Evolutionary conservation across 2,329 filamentous ascomycete species (phyloP).

Genomic region (Penicillium sp.): DNA sequence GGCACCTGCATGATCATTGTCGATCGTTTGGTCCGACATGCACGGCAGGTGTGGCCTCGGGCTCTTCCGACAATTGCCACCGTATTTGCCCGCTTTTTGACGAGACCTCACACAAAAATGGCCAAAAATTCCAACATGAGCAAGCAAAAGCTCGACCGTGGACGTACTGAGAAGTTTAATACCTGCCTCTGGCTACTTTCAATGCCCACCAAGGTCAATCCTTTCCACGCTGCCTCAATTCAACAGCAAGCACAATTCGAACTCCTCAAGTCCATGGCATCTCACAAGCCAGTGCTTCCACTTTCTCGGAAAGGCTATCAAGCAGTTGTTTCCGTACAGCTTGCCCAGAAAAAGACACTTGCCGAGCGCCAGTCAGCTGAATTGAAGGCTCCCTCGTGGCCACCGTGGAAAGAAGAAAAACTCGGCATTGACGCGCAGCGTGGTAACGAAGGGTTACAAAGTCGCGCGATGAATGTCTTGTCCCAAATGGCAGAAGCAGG

Average conservation of each 20-base stretch:
- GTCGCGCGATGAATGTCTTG: constrained; percentile 60
- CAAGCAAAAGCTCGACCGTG: constrained; percentile 20
- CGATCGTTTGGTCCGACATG: constrained; percentile 55
- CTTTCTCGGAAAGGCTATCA: constrained; percentile 64
- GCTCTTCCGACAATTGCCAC: constrained; percentile 48
- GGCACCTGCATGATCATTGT: constrained; percentile 47
- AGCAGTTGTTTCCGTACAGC: constrained; percentile 59
- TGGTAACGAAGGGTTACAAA: constrained; percentile 59
- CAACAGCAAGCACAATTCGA: constrained; percentile 64
- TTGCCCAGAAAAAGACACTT: constrained; percentile 60
- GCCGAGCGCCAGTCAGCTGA: constrained; percentile 62
- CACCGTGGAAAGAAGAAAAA: constrained; percentile 67
- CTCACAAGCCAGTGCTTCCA: constrained; percentile 56
- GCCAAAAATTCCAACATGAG: constrained; percentile 4
- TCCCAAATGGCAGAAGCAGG: constrained; percentile 63
- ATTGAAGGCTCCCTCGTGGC: constrained; percentile 65
- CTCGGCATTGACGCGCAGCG: constrained; percentile 64
- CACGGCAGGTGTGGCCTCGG: constrained; percentile 54
- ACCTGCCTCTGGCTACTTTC: constrained; percentile 54
- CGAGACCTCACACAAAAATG: constrained; percentile 11
- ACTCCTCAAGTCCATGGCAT: constrained; percentile 62
- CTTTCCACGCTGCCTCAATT: constrained; percentile 52
- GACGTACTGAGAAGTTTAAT: constrained; percentile 54
- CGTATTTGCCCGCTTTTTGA: constrained; percentile 43
- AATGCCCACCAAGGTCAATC: constrained; percentile 51